phyloP scores from a whole-genome alignment of 305 asterid species.

The Solanum aculeatissimum region DNA sequence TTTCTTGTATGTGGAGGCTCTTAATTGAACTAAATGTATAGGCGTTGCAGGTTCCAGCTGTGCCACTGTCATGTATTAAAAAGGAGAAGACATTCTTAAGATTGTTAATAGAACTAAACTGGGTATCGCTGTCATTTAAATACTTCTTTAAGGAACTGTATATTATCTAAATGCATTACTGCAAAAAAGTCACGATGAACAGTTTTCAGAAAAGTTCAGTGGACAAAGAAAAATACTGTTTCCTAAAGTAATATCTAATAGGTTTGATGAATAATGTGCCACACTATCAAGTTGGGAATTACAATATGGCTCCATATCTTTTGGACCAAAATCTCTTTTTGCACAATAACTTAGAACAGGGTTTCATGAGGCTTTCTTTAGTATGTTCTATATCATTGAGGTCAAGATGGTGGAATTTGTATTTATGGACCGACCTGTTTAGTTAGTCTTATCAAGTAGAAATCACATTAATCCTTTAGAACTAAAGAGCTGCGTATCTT shows the following conservation, averaged over 20 bases:
- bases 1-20: not conserved
- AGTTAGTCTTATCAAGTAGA: not conserved
- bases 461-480: not conserved
- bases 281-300: not conserved
- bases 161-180: not conserved
- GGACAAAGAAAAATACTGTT: not conserved
- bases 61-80: not conserved
- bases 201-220: not conserved
- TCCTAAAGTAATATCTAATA: not conserved
- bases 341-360: not conserved
- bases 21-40: not conserved
- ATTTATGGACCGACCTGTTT: not conserved
- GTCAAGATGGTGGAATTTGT: not conserved
- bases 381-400: not conserved
- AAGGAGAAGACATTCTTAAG: not conserved
- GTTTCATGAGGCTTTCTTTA: not conserved
- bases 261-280: not conserved
- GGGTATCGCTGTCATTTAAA: not conserved
- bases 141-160: not conserved
- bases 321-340: not conserved
- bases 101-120: not conserved
- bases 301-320: not conserved
- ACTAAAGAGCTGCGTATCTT: not conserved
- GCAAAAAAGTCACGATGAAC: not conserved
- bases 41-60: not conserved